Conservation (phyloP, 2,329 filamentous ascomycete genomes). For the Coniochaeta pulveracea region DNA sequence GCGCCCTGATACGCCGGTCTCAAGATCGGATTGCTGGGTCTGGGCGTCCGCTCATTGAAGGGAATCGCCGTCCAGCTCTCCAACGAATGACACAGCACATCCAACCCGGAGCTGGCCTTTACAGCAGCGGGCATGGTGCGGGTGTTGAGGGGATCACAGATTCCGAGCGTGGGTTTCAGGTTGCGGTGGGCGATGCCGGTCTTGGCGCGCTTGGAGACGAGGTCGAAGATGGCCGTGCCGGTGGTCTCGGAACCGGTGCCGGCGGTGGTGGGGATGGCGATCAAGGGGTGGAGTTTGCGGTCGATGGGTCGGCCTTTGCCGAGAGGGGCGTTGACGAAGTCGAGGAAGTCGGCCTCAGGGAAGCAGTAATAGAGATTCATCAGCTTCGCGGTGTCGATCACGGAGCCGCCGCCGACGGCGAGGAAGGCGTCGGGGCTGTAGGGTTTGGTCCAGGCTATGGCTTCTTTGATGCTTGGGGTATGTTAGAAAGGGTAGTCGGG, state of each 20-base stretch:
- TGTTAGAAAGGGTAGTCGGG: background rate
- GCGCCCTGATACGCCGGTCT: slow-evolving; percentile 93
- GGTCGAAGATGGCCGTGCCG: slow-evolving; percentile 94
- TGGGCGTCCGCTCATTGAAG: slow-evolving; percentile 72
- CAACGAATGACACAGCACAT: slow-evolving; percentile 89
- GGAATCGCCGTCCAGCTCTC: slow-evolving; percentile 98
- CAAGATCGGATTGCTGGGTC: slow-evolving; percentile 80
- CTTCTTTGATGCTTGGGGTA: slow-evolving; percentile 61
- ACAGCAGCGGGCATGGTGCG: slow-evolving; percentile 92
- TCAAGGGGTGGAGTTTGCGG: slow-evolving; percentile 59
- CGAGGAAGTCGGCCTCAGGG: slow-evolving; percentile 85
- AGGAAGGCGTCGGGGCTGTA: slow-evolving; percentile 81
- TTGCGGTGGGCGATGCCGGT: slow-evolving; percentile 93
- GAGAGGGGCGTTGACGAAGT: slow-evolving; percentile 94
- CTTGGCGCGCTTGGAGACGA: slow-evolving; percentile 82
- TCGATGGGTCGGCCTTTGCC: slow-evolving; percentile 73
- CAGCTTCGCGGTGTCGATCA: slow-evolving; percentile 96
- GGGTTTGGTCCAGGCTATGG: slow-evolving; percentile 75
- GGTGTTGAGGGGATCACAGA: slow-evolving; percentile 80
- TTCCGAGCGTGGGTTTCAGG: slow-evolving; percentile 87
- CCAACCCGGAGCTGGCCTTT: slow-evolving; percentile 81
- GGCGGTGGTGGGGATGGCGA: slow-evolving; percentile 77
- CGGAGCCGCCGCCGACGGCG: slow-evolving; percentile 83
- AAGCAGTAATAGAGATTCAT: slow-evolving; percentile 95
- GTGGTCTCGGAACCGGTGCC: slow-evolving; percentile 91